Conservation (phyloP, 2,329 filamentous ascomycete species). For the Xylariaceae sp. region DNA sequence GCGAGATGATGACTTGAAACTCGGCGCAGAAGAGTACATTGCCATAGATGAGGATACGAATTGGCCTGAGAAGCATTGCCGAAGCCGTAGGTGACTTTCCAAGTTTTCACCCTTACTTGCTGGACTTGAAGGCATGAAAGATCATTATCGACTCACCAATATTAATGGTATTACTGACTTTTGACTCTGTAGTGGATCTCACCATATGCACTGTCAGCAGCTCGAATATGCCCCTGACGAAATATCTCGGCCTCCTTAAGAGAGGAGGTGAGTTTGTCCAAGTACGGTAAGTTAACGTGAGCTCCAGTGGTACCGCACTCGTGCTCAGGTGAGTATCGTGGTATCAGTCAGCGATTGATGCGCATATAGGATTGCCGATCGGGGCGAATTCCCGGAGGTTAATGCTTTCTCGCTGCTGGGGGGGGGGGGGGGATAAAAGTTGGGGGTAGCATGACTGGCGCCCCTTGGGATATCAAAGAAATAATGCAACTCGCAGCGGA, state of each 20-base stretch:
- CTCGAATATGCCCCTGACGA: constrained; percentile 53
- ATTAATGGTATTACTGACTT: neutral
- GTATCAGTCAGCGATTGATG: neutral
- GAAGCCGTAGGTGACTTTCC: constrained; percentile 31
- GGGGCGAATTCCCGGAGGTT: constrained; percentile 42
- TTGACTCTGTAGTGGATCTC: constrained; percentile 43
- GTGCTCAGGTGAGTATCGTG: neutral
- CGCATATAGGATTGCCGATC: constrained; percentile 51
- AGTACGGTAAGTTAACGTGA: constrained; percentile 44
- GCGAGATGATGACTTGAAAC: constrained; percentile 50
- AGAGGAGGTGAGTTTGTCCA: constrained; percentile 60
- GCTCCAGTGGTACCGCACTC: neutral
- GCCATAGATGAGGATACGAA: constrained; percentile 46
- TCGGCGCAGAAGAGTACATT: constrained; percentile 53
- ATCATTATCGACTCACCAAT: neutral
- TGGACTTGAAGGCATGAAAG: too few relatives aligned
- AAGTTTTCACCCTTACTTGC: neutral
- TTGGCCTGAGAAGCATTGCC: constrained; percentile 50
- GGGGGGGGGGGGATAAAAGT: constrained; percentile 46
- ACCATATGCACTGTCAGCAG: constrained; percentile 56
- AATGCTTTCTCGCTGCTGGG: constrained; percentile 55
- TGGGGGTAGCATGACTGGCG: constrained; percentile 46
- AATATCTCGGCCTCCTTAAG: constrained; percentile 61
- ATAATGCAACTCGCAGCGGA: constrained; percentile 59
- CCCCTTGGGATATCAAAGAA: constrained; percentile 54